phyloP scores from a whole-genome alignment of 345 rosid species.

The Conringia planisiliqua region DNA sequence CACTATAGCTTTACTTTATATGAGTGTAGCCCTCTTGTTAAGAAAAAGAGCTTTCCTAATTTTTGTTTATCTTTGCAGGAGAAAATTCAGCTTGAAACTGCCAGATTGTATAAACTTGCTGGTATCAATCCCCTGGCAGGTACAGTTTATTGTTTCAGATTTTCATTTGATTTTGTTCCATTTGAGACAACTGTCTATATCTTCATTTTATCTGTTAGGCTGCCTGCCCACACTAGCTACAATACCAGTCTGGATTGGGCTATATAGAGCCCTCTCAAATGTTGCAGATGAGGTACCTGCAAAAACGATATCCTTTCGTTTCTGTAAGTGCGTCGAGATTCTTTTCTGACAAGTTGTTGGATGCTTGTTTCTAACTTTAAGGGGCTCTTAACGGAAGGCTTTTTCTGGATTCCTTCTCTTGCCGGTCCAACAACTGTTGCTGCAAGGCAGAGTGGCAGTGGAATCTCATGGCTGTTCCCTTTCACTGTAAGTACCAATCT shows the following conservation, averaged over 20 bases:
- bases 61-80: constrained; percentile 53
- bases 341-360: constrained; percentile 13
- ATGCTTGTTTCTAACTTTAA: constrained; percentile 29
- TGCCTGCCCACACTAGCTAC: constrained; percentile 96
- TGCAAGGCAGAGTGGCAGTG: constrained; percentile 78
- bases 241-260: constrained; percentile 96
- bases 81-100: constrained; percentile 89
- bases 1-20: neutral
- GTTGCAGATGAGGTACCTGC: constrained; percentile 81
- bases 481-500: constrained; percentile 56
- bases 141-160: constrained; percentile 16
- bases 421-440: constrained; percentile 94
- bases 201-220: constrained; percentile 42
- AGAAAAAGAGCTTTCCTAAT: neutral
- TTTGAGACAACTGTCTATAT: neutral
- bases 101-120: constrained; percentile 87
- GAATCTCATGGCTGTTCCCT: constrained; percentile 94
- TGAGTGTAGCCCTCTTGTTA: neutral
- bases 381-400: constrained; percentile 98
- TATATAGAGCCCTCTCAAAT: constrained; percentile 96
- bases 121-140: constrained; percentile 96
- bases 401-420: constrained; percentile 97
- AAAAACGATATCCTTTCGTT: neutral
- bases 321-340: neutral
- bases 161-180: neutral